Base-by-base conservation (phyloP, 108 stramenopile genomes). In the Cyclotella baltica region DNA sequence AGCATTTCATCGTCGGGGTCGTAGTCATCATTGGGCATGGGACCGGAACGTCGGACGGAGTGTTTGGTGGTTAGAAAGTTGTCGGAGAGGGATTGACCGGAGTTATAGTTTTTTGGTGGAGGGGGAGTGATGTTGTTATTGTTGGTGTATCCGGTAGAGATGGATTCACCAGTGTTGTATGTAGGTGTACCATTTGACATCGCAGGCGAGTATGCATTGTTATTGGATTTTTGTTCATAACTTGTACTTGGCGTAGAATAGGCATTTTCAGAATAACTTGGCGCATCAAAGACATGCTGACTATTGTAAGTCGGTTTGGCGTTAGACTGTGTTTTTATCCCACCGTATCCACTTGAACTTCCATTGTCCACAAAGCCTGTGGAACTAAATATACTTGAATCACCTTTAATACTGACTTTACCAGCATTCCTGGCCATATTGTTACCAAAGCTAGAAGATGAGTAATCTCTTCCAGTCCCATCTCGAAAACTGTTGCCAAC, bases 331-430 rank as follows among this genome's bases (percentile, higher is more conserved):
- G 25, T 15, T 28, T 36, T 11, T 29, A 35, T 53, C 15, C 48
- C 50, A 51, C 18, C 29, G 40, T 40, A 33, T 11, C 25, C 35
- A 36, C 20, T 63, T 25, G 20, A 22, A 8, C 22, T 22, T 43
- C 52, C 51, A 15, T n/a, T n/a, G n/a, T 61, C 62, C 9, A 75
- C 36, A n/a, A 57, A 75, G 13, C 74, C 74, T 1, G 37, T 53
- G 23, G 51, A 37, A 58, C 74, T 75, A 31, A 75, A 67, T 2
- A 75, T 75, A 18, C 62, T 50, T 10, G 74, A 66, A 75, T 75
- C 74, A 11, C 74, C 74, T 43, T 57, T 75, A 28, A 75, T 47
- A 22, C 62, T 63, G 23, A 75, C 64, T 0, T 65, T 65, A 0
- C 51, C 51, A 4, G n/a, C 20, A 52, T 52, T 52, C n/a, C 48